Percentiles rank a stretch among this genome's conserved stretches.
Conservation (phyloP, 2,329 filamentous ascomycete genomes). For the Stagonosporopsis rhizophila region DNA sequence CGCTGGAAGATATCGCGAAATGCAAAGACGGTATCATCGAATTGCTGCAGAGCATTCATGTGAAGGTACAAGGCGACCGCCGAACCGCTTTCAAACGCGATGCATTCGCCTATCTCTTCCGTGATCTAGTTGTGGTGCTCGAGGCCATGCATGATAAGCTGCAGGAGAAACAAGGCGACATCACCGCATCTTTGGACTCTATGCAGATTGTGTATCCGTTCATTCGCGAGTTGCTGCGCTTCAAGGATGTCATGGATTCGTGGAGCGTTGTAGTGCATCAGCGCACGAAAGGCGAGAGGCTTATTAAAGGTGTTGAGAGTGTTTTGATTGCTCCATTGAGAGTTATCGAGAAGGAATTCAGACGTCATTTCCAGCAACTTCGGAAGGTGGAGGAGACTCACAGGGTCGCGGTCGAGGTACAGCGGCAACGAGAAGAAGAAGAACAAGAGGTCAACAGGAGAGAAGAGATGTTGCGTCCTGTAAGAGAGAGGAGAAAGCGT, state of each 20-base stretch:
- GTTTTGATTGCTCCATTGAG: constrained; percentile 39
- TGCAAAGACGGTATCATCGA: constrained; percentile 14
- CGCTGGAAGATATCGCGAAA: constrained; percentile 18
- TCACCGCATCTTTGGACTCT: constrained; percentile 19
- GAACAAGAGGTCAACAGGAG: constrained; percentile 8
- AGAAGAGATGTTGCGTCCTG: constrained; percentile 1
- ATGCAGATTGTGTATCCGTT: constrained; percentile 29
- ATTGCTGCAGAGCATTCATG: constrained; percentile 13
- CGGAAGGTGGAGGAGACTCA: constrained; percentile 12
- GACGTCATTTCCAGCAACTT: constrained; percentile 9
- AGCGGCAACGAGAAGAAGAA: constrained; percentile 16
- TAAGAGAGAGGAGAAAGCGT: constrained; percentile 21
- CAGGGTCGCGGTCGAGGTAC: constrained; percentile 9
- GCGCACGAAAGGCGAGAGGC: constrained; percentile 25
- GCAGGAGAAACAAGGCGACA: constrained; percentile 2
- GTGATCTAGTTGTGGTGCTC: constrained; percentile 24
- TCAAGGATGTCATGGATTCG: constrained; percentile 33
- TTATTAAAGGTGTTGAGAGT: constrained; percentile 33
- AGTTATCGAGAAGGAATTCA: constrained; percentile 14
- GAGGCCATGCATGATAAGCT: constrained; percentile 28
- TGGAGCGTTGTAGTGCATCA: constrained; percentile 32
- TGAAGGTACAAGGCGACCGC: constrained; percentile 2
- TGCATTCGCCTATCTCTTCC: constrained; percentile 38
- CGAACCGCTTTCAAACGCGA: constrained; percentile 34
- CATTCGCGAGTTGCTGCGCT: constrained; percentile 24